Conservation (phyloP, 306 rosid genomes). For the Rubus idaeus region DNA sequence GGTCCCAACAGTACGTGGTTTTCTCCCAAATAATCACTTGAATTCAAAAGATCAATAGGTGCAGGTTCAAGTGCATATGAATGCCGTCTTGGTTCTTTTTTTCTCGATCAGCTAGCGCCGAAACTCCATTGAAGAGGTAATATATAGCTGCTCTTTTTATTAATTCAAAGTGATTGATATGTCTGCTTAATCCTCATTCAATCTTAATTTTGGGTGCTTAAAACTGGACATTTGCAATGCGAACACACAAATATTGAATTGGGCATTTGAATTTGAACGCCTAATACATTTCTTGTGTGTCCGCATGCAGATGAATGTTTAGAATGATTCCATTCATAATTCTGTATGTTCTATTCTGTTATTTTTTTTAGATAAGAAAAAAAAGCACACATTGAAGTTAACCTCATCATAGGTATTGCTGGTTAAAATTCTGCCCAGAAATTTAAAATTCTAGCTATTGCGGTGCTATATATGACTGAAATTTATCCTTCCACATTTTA, state of each 20-base stretch:
- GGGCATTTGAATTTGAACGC: neutral
- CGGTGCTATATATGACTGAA: neutral
- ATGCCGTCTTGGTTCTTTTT: conserved; percentile 20
- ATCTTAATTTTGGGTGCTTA: neutral
- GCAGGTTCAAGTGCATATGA: conserved; percentile 34
- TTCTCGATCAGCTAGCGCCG: neutral
- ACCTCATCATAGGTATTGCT: neutral
- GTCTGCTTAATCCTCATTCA: no score
- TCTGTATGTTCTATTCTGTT: no score
- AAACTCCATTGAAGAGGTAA: neutral
- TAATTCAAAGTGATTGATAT: neutral
- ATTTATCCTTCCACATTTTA: neutral
- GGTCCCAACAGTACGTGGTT: neutral
- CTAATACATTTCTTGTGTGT: neutral
- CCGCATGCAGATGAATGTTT: no score
- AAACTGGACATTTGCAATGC: neutral
- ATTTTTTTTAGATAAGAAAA: no score
- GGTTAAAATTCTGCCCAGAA: neutral
- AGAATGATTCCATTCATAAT: no score
- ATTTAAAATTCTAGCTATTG: neutral
- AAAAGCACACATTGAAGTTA: no score
- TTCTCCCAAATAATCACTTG: neutral
- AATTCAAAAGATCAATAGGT: conserved; percentile 18
- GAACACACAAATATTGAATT: neutral
- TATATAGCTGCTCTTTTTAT: neutral